Percentiles rank a stretch among this genome's conserved stretches.
Evolutionary conservation across 192 early-diverging fungal species (phyloP).

Genomic region (Backusella tuberculispora): DNA sequence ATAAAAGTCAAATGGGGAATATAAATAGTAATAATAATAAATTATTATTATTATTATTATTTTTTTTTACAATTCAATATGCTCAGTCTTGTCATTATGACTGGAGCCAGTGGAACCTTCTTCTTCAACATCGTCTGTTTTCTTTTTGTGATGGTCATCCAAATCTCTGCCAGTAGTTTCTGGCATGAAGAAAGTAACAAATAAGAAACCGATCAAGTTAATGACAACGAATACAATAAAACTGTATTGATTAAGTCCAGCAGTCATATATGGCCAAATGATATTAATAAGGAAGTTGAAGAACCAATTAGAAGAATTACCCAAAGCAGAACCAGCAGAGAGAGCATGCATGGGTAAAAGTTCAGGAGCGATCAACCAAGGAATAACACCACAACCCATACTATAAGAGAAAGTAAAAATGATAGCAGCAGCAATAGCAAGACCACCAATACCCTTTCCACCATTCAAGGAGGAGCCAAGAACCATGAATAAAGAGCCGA

Average conservation of each 20-base stretch:
- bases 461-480: slow-evolving; percentile 51
- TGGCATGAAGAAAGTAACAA: slow-evolving; percentile 74
- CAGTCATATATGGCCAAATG: slow-evolving; percentile 44
- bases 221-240: slow-evolving; percentile 76
- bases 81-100: slow-evolving; percentile 17
- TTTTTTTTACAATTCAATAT: slow-evolving; percentile 21
- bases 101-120: slow-evolving; percentile 5
- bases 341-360: slow-evolving; percentile 78
- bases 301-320: slow-evolving; percentile 75
- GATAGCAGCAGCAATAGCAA: slow-evolving; percentile 54
- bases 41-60: not conserved
- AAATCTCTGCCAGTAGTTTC: slow-evolving; percentile 64
- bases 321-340: slow-evolving; percentile 69
- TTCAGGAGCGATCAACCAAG: slow-evolving; percentile 83
- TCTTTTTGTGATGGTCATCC: slow-evolving; percentile 21
- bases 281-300: slow-evolving; percentile 52
- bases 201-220: slow-evolving; percentile 65
- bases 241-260: slow-evolving; percentile 35
- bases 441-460: slow-evolving; percentile 57
- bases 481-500: slow-evolving; percentile 65
- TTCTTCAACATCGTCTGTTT: not conserved
- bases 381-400: slow-evolving; percentile 81
- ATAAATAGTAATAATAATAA: slow-evolving; percentile 6
- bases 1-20: slow-evolving; percentile 7
- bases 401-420: slow-evolving; percentile 78